Base-by-base conservation (phyloP, 225 moss, liverwort and hornwort species). In the Marchantia polymorpha region DNA sequence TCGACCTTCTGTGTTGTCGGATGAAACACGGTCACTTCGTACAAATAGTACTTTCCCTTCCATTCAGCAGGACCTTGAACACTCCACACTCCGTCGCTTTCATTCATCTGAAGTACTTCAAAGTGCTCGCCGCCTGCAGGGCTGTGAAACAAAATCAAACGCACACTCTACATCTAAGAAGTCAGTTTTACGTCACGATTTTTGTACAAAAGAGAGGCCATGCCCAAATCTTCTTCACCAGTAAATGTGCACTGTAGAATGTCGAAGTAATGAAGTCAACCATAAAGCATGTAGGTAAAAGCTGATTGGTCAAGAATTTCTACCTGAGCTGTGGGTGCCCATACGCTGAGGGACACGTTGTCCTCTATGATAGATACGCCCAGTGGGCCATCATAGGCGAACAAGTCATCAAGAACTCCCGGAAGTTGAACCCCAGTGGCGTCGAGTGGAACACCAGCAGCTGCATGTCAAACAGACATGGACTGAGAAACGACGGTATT, bases 251-350 rank as follows among this genome's bases (percentile, higher is more conserved):
- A 30, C 31, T 11, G 39, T 14, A 30, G 13, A 8, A 3, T 58
- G 20, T 31, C 55, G 31, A 9, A 75, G 6, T 10, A 8, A 56
- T 10, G 26, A 74, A 12, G 51, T 14, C 12, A 26, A 29, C 2
- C 19, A 12, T 15, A 11, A 71, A 9, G 50, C 3, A 31, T 12
- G 2, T 11, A 71, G 3, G n/a, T 65, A 22, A 50, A 71, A 39
- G 39, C 39, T 16, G 0, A n/a, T 11, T 22, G 23, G 22, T 15
- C 12, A 50, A 70, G 69, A 23, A 22, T 61, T 7, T 47, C 65
- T 89, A 93, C 93, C 90, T 91, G 94, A 71, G 96, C 96, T 69
- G 96, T 94, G 69, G 96, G 96, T 76, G 96, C 94, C 96, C 96
- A 97, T 10, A 97, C 46, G 78, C 82, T 85, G 39, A 97, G 80